A percentile compares a stretch with the other conserved stretches of the same genome.
Conservation (phyloP, 108 stramenopile genomes). For the Nitzschia palea region DNA sequence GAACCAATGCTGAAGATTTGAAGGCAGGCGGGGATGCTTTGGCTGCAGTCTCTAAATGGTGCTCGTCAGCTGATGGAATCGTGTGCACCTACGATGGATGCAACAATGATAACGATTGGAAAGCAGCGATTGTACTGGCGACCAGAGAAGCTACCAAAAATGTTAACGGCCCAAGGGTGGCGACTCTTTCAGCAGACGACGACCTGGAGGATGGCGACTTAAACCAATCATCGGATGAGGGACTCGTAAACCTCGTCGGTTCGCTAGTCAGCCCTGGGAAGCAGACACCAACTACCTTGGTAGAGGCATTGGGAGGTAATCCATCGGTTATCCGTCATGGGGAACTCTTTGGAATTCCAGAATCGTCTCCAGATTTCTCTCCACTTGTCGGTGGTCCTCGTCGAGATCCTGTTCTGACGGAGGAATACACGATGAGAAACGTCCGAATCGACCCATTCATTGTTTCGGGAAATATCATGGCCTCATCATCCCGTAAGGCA, state of each 20-base stretch:
- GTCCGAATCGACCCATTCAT: constrained; percentile 72
- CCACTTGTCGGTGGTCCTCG: constrained; percentile 73
- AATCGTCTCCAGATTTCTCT: constrained; percentile 76
- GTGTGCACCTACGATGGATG: constrained; percentile 64
- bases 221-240: constrained; percentile 34
- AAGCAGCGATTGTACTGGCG: constrained; percentile 62
- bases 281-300: constrained; percentile 47
- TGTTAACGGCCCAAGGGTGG: constrained; percentile 42
- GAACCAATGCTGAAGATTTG: constrained; percentile 50
- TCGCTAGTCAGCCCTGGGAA: constrained; percentile 13
- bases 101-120: constrained; percentile 24
- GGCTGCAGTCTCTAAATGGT: constrained; percentile 59
- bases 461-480: constrained; percentile 53
- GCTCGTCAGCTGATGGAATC: constrained; percentile 41
- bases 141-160: constrained; percentile 43
- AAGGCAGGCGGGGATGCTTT: constrained; percentile 36
- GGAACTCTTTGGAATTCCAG: constrained; percentile 74
- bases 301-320: constrained; percentile 29
- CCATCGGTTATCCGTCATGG: constrained; percentile 54
- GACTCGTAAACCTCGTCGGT: constrained; percentile 32
- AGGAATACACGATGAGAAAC: constrained; percentile 73
- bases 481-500: constrained; percentile 35
- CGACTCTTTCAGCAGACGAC: constrained; percentile 48
- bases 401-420: constrained; percentile 62
- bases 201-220: constrained; percentile 37